Evolutionary conservation across 768 basidiomycete genomes (phyloP).

Genomic region (Tremella mesenterica): DNA sequence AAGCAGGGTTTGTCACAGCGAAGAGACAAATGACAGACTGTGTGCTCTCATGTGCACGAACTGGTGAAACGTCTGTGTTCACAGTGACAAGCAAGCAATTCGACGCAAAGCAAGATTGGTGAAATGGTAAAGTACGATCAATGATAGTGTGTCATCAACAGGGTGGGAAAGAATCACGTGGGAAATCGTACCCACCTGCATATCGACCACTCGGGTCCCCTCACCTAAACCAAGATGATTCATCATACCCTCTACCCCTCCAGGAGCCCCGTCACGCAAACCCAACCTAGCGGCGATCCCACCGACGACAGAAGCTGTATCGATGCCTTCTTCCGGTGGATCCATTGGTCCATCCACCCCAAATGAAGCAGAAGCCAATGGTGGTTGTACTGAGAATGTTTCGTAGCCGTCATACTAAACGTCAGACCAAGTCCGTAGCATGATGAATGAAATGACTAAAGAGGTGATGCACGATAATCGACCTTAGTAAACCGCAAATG

Average conservation of each 20-base stretch:
- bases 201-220: constrained; percentile 40
- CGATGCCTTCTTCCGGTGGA: constrained; percentile 34
- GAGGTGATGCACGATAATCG: too few relatives aligned
- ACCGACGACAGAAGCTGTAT: constrained; percentile 17
- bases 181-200: constrained; percentile 37
- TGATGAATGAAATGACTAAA: background rate
- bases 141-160: too few relatives aligned
- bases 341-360: constrained; percentile 41
- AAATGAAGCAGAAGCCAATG: constrained; percentile 28
- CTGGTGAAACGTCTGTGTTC: too few relatives aligned
- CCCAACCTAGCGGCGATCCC: constrained; percentile 37
- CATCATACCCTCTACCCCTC: constrained; percentile 28
- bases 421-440: background rate
- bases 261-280: constrained; percentile 15
- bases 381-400: constrained; percentile 41
- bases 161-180: too few relatives aligned
- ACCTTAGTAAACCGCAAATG: too few relatives aligned
- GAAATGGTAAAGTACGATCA: too few relatives aligned
- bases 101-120: background rate
- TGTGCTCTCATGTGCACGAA: too few relatives aligned
- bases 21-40: too few relatives aligned
- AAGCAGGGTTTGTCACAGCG: too few relatives aligned
- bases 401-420: constrained; percentile 43
- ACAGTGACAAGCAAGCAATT: too few relatives aligned
- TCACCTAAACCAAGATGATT: constrained; percentile 42